A percentile compares a stretch with the other conserved stretches of the same genome.
phyloP scores from a whole-genome alignment of 352 stramenopile species.

The Phytopythium delawarense region DNA sequence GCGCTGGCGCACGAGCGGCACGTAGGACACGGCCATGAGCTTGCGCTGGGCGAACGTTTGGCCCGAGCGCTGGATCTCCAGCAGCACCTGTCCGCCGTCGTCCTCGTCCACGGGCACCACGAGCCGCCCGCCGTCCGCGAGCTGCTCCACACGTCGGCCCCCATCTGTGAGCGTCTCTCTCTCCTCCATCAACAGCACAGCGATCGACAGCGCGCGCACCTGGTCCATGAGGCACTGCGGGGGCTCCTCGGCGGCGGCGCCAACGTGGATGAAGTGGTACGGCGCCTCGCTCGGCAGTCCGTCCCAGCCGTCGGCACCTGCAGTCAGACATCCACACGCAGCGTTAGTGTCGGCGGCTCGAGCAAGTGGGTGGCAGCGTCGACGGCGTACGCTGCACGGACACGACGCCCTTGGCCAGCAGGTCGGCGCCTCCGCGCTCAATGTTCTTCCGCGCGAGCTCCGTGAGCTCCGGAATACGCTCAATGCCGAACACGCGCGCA shows the following conservation, averaged over 20 bases:
- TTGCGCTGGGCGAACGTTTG: conserved; percentile 41
- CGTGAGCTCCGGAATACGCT: conserved; percentile 86
- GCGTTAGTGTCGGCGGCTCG: not conserved
- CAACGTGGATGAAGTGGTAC: conserved; percentile 97
- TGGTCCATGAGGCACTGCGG: conserved; percentile 89
- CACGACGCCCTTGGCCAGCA: conserved; percentile 61
- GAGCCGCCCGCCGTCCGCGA: conserved; percentile 84
- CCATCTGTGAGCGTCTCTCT: not conserved
- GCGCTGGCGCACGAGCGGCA: conserved; percentile 63
- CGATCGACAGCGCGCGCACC: conserved; percentile 25
- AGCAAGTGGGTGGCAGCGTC: not conserved
- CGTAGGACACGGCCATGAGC: conserved; percentile 74
- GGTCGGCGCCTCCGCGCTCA: conserved; percentile 63
- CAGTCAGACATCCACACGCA: not conserved
- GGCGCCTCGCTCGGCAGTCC: conserved; percentile 86
- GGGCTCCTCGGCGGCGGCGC: conserved; percentile 88
- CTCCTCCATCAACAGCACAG: not conserved
- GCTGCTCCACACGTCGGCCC: conserved; percentile 10
- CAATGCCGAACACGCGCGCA: conserved; percentile 86
- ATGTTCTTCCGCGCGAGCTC: conserved; percentile 85
- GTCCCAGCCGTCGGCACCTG: conserved; percentile 90
- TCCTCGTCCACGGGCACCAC: conserved; percentile 90
- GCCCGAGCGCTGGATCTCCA: conserved; percentile 62
- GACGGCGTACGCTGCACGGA: conserved; percentile 31
- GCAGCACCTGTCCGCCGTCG: conserved; percentile 56